Evolutionary conservation across 768 basidiomycete genomes (phyloP).

Genomic region (Pulveroboletus sp.): DNA sequence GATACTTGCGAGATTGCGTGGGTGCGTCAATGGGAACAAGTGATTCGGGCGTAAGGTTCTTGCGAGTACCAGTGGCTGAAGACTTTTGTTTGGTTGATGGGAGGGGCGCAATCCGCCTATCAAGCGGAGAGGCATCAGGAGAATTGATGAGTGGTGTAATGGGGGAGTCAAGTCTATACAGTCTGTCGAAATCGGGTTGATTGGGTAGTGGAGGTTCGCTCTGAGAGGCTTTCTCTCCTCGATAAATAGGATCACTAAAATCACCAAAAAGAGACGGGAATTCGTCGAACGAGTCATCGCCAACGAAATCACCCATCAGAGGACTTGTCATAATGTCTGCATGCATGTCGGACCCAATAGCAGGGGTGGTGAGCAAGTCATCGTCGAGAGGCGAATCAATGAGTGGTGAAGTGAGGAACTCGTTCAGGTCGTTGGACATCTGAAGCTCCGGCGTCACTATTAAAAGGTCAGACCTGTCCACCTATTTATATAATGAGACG

Average conservation of each 20-base stretch:
- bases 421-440: slow-evolving; percentile 35
- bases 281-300: slow-evolving; percentile 30
- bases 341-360: slow-evolving; percentile 34
- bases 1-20: slow-evolving; percentile 73
- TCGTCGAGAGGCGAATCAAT: slow-evolving; percentile 47
- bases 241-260: slow-evolving; percentile 14
- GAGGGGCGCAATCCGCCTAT: slow-evolving; percentile 9
- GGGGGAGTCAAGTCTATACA: slow-evolving; percentile 49
- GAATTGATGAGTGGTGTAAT: slow-evolving; percentile 46
- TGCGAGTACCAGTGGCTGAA: slow-evolving; percentile 63
- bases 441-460: slow-evolving; percentile 39
- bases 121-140: slow-evolving; percentile 30
- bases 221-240: slow-evolving; percentile 12
- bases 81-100: slow-evolving; percentile 27
- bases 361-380: slow-evolving; percentile 42
- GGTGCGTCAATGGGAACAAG: slow-evolving; percentile 75
- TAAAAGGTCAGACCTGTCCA: accelerated
- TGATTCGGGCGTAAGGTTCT: slow-evolving; percentile 58
- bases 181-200: slow-evolving; percentile 29
- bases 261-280: slow-evolving; percentile 33
- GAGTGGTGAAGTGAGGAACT: slow-evolving; percentile 45
- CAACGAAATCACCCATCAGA: slow-evolving; percentile 33
- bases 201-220: slow-evolving; percentile 9
- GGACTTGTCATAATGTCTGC: slow-evolving; percentile 43
- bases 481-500: slow-evolving; percentile 1